Base-by-base conservation (phyloP, 1,284 basidiomycete species). In the Hemileccinum hortonii region DNA sequence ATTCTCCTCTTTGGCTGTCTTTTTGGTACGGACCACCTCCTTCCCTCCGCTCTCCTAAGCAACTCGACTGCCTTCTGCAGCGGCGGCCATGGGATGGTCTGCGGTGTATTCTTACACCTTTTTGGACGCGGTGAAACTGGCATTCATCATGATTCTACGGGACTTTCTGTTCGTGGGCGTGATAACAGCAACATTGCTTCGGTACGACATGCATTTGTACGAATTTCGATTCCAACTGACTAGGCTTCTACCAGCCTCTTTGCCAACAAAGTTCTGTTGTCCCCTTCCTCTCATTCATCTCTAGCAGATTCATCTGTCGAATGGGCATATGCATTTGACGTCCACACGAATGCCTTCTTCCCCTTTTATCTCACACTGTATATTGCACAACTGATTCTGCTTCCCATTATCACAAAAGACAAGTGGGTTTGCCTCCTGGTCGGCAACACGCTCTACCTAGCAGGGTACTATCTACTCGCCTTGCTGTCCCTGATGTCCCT, bases 291-390 rank as follows among this genome's bases (percentile, higher is more conserved):
- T 43, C 86, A 88, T 68, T 83, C 84, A 16, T 82, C 84, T 4
- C 80, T 83, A 0, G 78, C 82, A 7, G 90, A 92, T 61, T 84
- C 88, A 21, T 70, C 74, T 15, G 88, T 94, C 41, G 92, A 94
- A 76, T 94, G 90, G 87, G 89, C 87, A 16, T 97, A 95, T 71
- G 90, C 90, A 15, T 95, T 98, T 63, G 94, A 97, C 70, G 90
- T 97, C 16, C 93, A 95, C 66, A 94, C 90, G 57, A 97, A 97
- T 65, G 86, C 92, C 6, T 97, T 97, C 78, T 96, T 96, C 73
- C 94, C 94, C 5, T 76, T 93, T 49, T 95, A 91, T 72, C 80
- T 96, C 54, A 88, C 90, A 16, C 80, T 95, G 47, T 94, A 95
- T 68, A 76, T 93, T 49, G 87, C 86, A 0, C 90, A 96, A 65